These are phyloP conservation scores for Colletotrichum plurivorum DNA, from an alignment of 2,329 filamentous ascomycete genomes.

Conservation along the genomic window DNA sequence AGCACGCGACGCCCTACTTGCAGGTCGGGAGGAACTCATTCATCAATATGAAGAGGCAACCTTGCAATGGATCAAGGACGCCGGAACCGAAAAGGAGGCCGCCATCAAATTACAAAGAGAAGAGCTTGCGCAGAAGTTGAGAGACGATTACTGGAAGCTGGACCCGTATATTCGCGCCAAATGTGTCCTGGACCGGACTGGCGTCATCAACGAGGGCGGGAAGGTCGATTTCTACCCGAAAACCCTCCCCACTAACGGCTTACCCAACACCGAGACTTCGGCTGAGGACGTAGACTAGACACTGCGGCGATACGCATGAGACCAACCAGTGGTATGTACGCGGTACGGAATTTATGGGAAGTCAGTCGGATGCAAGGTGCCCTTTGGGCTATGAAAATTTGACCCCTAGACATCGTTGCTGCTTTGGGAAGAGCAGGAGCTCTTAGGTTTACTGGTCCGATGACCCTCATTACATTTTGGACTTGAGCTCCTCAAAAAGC, in stretches of 20 bases:
- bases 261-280: slow-evolving; percentile 50
- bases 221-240: slow-evolving; percentile 78
- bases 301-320: neutral
- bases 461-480: slow-evolving; percentile 77
- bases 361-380: neutral
- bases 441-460: slow-evolving; percentile 5
- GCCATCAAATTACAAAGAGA: slow-evolving; percentile 71
- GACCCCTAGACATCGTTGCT: slow-evolving; percentile 11
- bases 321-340: neutral
- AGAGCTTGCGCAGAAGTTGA: slow-evolving; percentile 73
- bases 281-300: slow-evolving; percentile 62
- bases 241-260: slow-evolving; percentile 46
- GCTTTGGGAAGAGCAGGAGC: neutral
- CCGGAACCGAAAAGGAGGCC: slow-evolving; percentile 60
- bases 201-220: slow-evolving; percentile 78
- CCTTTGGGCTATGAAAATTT: slow-evolving; percentile 23
- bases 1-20: slow-evolving; percentile 74
- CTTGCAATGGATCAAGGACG: slow-evolving; percentile 77
- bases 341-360: neutral
- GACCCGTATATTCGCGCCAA: slow-evolving; percentile 90
- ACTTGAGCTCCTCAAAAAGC: slow-evolving; percentile 86
- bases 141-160: slow-evolving; percentile 86
- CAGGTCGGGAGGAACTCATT: slow-evolving; percentile 75
- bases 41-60: slow-evolving; percentile 82
- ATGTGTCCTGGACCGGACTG: slow-evolving; percentile 86